These are phyloP conservation scores for Strobilomyces confusus DNA, from an alignment of 768 basidiomycete species.

Conservation along the genomic window DNA sequence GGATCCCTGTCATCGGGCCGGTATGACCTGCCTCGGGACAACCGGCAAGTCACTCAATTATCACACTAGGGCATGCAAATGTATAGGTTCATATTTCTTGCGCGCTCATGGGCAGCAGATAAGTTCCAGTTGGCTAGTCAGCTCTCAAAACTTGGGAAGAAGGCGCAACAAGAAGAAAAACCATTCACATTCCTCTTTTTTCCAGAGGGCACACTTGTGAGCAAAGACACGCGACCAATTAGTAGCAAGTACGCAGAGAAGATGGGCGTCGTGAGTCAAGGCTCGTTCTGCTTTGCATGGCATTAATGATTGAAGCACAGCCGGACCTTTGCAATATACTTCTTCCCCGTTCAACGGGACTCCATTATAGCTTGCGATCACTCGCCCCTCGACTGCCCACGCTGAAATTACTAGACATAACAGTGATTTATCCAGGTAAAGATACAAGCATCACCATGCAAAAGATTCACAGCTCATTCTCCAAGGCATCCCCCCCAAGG, in stretches of 20 bases:
- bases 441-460: background rate
- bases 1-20: slow-evolving; percentile 86
- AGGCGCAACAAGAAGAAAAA: slow-evolving; percentile 61
- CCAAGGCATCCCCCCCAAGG: slow-evolving; percentile 69
- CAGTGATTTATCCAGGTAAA: slow-evolving; percentile 84
- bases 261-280: slow-evolving; percentile 71
- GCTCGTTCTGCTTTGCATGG: slow-evolving; percentile 3
- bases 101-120: slow-evolving; percentile 89
- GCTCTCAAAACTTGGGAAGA: slow-evolving; percentile 64
- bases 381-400: slow-evolving; percentile 73
- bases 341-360: slow-evolving; percentile 88
- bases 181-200: slow-evolving; percentile 85
- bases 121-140: slow-evolving; percentile 58
- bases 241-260: slow-evolving; percentile 88
- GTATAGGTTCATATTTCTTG: slow-evolving; percentile 90
- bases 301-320: slow-evolving; percentile 38
- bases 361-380: slow-evolving; percentile 80
- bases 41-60: slow-evolving; percentile 6
- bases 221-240: slow-evolving; percentile 77
- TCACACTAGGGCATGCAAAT: slow-evolving; percentile 82
- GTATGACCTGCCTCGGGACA: slow-evolving; percentile 40
- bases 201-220: slow-evolving; percentile 95
- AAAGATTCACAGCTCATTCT: background rate
- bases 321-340: slow-evolving; percentile 76
- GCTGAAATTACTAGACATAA: slow-evolving; percentile 84